These are phyloP conservation scores for Lepraria neglecta DNA, from an alignment of 495 filamentous ascomycete species.

Conservation along the genomic window DNA sequence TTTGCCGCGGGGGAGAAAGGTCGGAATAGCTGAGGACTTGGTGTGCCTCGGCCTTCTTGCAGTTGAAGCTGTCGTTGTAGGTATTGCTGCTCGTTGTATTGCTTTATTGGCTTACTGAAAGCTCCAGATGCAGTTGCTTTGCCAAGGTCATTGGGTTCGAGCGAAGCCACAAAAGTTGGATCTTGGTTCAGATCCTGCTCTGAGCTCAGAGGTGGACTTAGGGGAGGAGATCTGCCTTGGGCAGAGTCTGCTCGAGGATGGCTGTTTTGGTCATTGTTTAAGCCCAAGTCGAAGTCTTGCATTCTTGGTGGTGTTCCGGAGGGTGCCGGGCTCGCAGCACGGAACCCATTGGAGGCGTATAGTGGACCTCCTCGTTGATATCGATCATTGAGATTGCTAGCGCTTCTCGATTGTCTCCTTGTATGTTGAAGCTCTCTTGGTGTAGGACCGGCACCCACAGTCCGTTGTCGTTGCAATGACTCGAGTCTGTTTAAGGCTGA, in stretches of 20 bases:
- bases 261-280: constrained; percentile 26
- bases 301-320: constrained; percentile 33
- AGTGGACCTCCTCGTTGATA: constrained; percentile 46
- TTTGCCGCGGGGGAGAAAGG: constrained; percentile 31
- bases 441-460: constrained; percentile 21
- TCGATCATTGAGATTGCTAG: constrained; percentile 50
- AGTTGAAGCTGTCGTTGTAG: constrained; percentile 72
- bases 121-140: constrained; percentile 81
- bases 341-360: constrained; percentile 34
- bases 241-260: constrained; percentile 31
- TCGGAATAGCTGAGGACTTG: constrained; percentile 26
- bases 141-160: constrained; percentile 71
- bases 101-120: constrained; percentile 69
- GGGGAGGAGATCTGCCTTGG: constrained; percentile 51
- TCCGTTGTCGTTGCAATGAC: constrained; percentile 53
- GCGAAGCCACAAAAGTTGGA: constrained; percentile 44
- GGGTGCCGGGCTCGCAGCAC: constrained; percentile 48
- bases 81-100: constrained; percentile 80
- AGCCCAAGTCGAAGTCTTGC: constrained; percentile 25
- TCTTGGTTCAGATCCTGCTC: constrained; percentile 46
- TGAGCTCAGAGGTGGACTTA: constrained; percentile 64
- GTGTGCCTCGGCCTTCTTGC: constrained; percentile 57
- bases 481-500: constrained; percentile 74
- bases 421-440: constrained; percentile 31
- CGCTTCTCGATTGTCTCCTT: constrained; percentile 52